Evolutionary conservation across 2,329 filamentous ascomycete species (phyloP), one percentile per base, ranked within the genome.

Genomic region (Exophiala aquamarina): DNA sequence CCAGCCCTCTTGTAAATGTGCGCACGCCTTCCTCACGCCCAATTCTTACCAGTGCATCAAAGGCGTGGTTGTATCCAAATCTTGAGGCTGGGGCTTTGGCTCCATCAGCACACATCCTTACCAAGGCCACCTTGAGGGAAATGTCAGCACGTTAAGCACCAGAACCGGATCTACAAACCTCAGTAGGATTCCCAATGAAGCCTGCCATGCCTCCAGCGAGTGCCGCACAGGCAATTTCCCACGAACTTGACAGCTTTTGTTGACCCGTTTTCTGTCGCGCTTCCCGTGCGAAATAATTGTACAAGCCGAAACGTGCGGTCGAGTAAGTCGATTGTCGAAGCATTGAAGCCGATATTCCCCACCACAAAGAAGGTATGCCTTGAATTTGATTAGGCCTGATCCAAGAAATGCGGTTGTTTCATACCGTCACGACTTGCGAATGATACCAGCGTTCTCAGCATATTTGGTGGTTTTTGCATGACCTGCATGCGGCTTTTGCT

Each of bases 291-390:
- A 54, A 50, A 18, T 50, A 35, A 20, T 54, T 54, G 37, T 54
- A 54, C 28, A 50, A 36, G 3, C 47, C 50, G 31, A 54, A 54
- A 11, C 50, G 39, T n/a, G 47, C 42, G 3, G 50, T 54, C 18
- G 50, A 50, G 23, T 54, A 54, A 18, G 50, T 54, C 20, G 47
- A 54, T 36, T 54, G 50, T 13, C 50, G 50, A 33, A 54, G 44
- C 29, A 54, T 50, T n/a, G 50, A 54, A 11, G 50, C 50, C 3
- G 46, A 50, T 3, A 54, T 54, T 15, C 50, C 50, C 44, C 42
- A 54, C 50, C 50, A 54, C 18, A 54, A 23, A 1, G 50, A 54
- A 3, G 41, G 26, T 26, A 52, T 52, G 13, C 49, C 49, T 52
- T 5, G 15, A 17, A 37, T 28, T 3, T 3, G 4, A 19, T 36